Conservation (phyloP, 352 stramenopile species). For the Globisporangium perplexum region DNA sequence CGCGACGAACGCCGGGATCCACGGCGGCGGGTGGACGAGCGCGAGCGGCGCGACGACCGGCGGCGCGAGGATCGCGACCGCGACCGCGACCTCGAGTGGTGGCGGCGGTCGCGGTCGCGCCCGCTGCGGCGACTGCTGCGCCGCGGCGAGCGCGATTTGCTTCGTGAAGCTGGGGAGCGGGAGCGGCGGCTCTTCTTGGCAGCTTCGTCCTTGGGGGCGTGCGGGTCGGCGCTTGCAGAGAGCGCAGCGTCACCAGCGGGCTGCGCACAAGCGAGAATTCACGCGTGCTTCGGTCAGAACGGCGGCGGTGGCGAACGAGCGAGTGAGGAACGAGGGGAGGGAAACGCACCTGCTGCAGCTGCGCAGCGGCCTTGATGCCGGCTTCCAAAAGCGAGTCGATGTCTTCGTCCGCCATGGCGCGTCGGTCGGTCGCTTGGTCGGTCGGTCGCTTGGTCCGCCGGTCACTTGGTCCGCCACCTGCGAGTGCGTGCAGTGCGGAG, state of each 20-base stretch:
- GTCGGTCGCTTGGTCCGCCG: neutral
- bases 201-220: neutral
- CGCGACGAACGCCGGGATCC: conserved; percentile 19
- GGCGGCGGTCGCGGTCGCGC: conserved; percentile 23
- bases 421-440: neutral
- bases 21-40: conserved; percentile 25
- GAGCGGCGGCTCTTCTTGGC: conserved; percentile 24
- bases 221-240: neutral
- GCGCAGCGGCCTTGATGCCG: conserved; percentile 49
- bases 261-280: conserved; percentile 1
- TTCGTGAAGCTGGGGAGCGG: conserved; percentile 27
- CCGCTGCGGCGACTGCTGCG: conserved; percentile 23
- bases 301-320: neutral
- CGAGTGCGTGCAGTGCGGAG: no score
- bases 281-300: neutral
- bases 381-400: conserved; percentile 80
- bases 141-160: conserved; percentile 21
- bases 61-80: conserved; percentile 20
- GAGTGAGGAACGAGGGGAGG: neutral
- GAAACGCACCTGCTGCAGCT: conserved; percentile 35
- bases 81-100: conserved; percentile 33
- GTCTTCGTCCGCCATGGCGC: conserved; percentile 58
- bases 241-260: neutral
- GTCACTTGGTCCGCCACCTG: neutral
- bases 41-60: conserved; percentile 30